These are phyloP conservation scores for Vitis hybrid DNA, from an alignment of 177 flowering plant genomes.

Conservation along the genomic window DNA sequence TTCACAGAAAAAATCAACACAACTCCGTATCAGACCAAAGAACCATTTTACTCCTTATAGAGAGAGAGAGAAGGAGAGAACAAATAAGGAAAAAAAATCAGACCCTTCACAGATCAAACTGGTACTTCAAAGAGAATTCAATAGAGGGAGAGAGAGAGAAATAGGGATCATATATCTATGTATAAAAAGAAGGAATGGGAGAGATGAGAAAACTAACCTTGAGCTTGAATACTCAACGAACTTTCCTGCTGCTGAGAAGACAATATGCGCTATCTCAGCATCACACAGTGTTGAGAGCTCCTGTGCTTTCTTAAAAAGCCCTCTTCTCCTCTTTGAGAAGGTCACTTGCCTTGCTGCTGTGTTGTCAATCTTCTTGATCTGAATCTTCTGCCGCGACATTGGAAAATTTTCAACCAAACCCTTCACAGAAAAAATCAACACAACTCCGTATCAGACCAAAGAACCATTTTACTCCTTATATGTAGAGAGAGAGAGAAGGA, in stretches of 20 bases:
- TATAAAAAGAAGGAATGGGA: background rate
- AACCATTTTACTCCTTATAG: background rate
- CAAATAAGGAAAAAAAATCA: background rate
- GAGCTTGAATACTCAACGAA: background rate
- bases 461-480: background rate
- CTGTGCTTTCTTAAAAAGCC: background rate
- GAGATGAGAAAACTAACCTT: background rate
- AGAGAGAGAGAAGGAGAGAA: background rate
- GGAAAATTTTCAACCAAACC: background rate
- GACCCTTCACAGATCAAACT: background rate
- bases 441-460: background rate
- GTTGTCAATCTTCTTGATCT: background rate
- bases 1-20: background rate
- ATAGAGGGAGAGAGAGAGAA: too few relatives aligned
- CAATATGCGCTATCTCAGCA: background rate
- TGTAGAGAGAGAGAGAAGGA: background rate
- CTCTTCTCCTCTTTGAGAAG: background rate
- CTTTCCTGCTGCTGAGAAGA: background rate
- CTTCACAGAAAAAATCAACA: background rate
- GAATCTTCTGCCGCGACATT: background rate
- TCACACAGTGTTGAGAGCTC: background rate
- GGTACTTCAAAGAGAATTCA: too few relatives aligned
- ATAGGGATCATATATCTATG: too few relatives aligned
- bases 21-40: background rate
- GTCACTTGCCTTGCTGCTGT: background rate